A percentile compares a stretch with the other conserved stretches of the same genome.
Conservation (phyloP, 176 grass and related monocot genomes). For the Avena sativa region DNA sequence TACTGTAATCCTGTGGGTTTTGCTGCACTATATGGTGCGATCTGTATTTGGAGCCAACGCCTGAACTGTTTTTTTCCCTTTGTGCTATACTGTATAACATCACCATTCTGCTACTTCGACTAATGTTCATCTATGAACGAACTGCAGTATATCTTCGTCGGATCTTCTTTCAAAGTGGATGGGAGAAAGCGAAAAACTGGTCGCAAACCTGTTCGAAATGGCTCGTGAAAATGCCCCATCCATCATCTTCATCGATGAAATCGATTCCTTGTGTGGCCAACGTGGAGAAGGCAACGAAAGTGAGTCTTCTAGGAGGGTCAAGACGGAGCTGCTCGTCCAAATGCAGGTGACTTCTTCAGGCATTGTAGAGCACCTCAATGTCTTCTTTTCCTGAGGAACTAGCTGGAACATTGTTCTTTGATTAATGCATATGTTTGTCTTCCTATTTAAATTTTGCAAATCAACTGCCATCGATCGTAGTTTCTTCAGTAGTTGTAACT, state of each 20-base stretch:
- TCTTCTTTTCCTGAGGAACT: background rate
- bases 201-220: conserved; percentile 81
- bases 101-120: background rate
- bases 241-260: conserved; percentile 80
- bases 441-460: background rate
- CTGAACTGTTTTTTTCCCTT: background rate
- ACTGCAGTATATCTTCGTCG: conserved; percentile 71
- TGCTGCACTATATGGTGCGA: background rate
- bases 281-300: conserved; percentile 81
- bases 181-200: conserved; percentile 78
- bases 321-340: conserved; percentile 79
- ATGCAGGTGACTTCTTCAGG: conserved; percentile 63
- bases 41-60: background rate
- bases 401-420: background rate
- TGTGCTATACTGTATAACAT: background rate
- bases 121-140: background rate
- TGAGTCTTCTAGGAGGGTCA: conserved; percentile 75
- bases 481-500: background rate
- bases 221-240: conserved; percentile 78
- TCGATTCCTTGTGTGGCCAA: conserved; percentile 69
- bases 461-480: background rate
- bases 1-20: background rate
- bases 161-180: conserved; percentile 82
- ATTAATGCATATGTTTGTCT: background rate
- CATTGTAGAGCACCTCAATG: background rate